Percentiles rank a stretch among this genome's conserved stretches.
These are phyloP conservation scores for Musa itinerans DNA, from an alignment of 176 grass and related monocot genomes.

Conservation along the genomic window DNA sequence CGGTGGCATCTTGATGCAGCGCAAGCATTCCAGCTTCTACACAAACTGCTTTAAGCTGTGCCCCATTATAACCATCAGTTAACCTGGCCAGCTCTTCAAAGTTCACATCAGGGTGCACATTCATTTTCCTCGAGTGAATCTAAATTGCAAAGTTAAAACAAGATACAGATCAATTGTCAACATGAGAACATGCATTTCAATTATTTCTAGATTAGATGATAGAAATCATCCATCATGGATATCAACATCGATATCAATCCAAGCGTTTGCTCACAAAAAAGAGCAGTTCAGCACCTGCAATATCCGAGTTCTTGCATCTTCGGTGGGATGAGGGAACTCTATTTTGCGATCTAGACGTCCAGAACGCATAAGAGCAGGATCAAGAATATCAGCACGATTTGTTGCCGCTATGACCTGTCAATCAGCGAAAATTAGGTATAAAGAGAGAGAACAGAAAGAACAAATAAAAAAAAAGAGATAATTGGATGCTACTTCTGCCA, in stretches of 20 bases:
- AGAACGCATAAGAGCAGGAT: constrained; percentile 86
- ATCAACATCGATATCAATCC: background rate
- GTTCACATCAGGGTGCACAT: constrained; percentile 81
- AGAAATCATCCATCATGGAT: no score
- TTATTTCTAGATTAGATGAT: background rate
- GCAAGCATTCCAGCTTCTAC: constrained; percentile 95
- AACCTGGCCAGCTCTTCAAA: constrained; percentile 83
- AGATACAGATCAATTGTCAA: constrained; percentile 3
- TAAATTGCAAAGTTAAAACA: constrained; percentile 18
- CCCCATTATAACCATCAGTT: constrained; percentile 85
- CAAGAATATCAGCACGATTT: constrained; percentile 84
- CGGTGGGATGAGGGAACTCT: constrained; percentile 80
- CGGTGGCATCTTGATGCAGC: constrained; percentile 80
- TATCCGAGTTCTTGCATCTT: constrained; percentile 83
- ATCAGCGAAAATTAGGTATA: background rate
- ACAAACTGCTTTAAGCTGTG: constrained; percentile 88
- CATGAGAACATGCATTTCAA: background rate
- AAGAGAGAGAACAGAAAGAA: background rate
- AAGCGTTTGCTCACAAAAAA: background rate
- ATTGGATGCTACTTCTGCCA: background rate
- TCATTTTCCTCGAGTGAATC: constrained; percentile 97
- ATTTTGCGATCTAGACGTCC: constrained; percentile 92
- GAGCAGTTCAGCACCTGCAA: constrained; percentile 42
- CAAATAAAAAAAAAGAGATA: background rate
- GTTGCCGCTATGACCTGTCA: constrained; percentile 86